Percentiles rank a stretch among this genome's conserved stretches.
phyloP scores from a whole-genome alignment of 352 stramenopile species.

The Phytophthora constricta region DNA sequence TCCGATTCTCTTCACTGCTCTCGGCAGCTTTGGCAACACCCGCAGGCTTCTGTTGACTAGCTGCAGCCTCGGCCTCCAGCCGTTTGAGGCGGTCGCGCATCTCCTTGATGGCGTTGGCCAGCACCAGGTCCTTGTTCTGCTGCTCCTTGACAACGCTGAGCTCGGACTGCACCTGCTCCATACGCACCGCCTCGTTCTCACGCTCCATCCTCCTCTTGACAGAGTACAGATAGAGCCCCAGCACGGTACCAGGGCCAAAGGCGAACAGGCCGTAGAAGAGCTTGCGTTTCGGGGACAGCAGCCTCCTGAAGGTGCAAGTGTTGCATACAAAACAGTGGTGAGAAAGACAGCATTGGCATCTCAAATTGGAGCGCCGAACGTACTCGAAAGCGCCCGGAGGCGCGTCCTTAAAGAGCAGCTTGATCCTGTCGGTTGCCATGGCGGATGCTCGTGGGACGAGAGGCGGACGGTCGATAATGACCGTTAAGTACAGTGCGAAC shows the following conservation, averaged over 20 bases:
- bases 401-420: conserved; percentile 79
- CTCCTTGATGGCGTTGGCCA: conserved; percentile 63
- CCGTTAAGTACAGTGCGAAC: conserved; percentile 17
- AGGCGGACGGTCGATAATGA: background rate
- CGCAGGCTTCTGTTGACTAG: conserved; percentile 33
- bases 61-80: conserved; percentile 55
- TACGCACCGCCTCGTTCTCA: conserved; percentile 62
- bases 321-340: background rate
- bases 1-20: conserved; percentile 3
- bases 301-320: conserved; percentile 39
- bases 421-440: conserved; percentile 47
- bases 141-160: conserved; percentile 44
- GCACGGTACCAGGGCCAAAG: conserved; percentile 67
- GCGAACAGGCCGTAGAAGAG: conserved; percentile 72
- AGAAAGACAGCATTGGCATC: too few relatives aligned
- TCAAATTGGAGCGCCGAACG: conserved; percentile 30
- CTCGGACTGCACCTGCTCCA: conserved; percentile 54
- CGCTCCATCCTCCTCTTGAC: conserved; percentile 75
- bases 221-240: conserved; percentile 74
- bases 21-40: conserved; percentile 15
- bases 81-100: conserved; percentile 60
- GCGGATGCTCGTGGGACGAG: background rate
- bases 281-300: conserved; percentile 72
- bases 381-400: conserved; percentile 74
- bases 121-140: conserved; percentile 58